Evolutionary conservation across 2,329 filamentous ascomycete genomes (phyloP).

Genomic region (Colletotrichum trifolii): DNA sequence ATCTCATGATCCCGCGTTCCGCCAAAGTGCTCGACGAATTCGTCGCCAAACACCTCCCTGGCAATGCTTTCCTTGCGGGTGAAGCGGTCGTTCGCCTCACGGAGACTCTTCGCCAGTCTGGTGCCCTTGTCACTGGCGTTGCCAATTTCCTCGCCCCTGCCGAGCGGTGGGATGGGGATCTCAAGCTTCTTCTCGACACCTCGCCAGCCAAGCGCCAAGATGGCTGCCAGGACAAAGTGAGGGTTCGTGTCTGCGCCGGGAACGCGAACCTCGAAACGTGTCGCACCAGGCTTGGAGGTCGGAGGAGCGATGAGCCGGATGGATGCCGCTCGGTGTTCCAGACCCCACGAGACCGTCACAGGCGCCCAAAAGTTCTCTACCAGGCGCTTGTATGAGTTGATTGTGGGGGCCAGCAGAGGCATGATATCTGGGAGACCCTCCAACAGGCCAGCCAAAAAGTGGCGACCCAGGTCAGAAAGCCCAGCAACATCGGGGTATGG

Average conservation of each 20-base stretch:
- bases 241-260: slow-evolving; percentile 95
- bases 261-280: slow-evolving; percentile 91
- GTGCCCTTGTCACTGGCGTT: slow-evolving; percentile 76
- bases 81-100: slow-evolving; percentile 85
- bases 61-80: slow-evolving; percentile 83
- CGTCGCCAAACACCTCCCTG: slow-evolving; percentile 92
- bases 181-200: slow-evolving; percentile 93
- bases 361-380: slow-evolving; percentile 99
- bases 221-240: slow-evolving; percentile 85
- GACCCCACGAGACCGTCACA: slow-evolving; percentile 95
- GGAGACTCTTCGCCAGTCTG: slow-evolving; percentile 84
- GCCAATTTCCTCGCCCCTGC: slow-evolving; percentile 86
- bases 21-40: slow-evolving; percentile 95
- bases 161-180: slow-evolving; percentile 83
- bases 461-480: slow-evolving; percentile 87
- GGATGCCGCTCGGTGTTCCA: slow-evolving; percentile 93
- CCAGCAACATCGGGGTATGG: slow-evolving; percentile 80
- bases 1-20: slow-evolving; percentile 94
- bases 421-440: slow-evolving; percentile 93
- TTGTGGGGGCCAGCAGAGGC: slow-evolving; percentile 91
- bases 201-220: slow-evolving; percentile 88
- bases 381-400: slow-evolving; percentile 98
- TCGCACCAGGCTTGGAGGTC: slow-evolving; percentile 84
- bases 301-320: slow-evolving; percentile 91
- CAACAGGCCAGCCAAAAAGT: slow-evolving; percentile 92